Conservation (phyloP, 139 green algal genomes). For the Micractinium conductrix region DNA sequence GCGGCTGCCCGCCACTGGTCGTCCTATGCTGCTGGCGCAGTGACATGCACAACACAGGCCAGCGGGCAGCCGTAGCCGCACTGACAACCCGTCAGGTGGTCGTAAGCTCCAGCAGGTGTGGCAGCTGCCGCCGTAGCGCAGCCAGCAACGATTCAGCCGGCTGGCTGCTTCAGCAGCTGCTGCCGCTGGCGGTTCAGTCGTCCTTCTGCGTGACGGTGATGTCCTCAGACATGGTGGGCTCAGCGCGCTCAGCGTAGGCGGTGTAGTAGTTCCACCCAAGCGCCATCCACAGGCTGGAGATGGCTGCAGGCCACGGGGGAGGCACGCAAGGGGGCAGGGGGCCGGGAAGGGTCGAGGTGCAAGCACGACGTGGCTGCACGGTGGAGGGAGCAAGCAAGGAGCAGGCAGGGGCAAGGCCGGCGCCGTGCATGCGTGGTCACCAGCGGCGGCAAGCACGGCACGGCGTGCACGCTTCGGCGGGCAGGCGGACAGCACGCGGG, state of each 20-base stretch:
- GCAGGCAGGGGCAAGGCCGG: no score
- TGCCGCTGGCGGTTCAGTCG: conserved; percentile 13
- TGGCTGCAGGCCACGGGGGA: conserved; percentile 37
- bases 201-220: conserved; percentile 43
- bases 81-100: no score
- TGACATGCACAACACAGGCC: no score
- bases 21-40: no score
- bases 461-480: no score
- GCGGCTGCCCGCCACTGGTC: no score
- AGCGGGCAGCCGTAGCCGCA: no score
- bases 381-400: not conserved
- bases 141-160: not conserved
- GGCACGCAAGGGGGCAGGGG: not conserved
- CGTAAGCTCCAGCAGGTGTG: no score
- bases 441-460: no score
- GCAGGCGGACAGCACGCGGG: no score
- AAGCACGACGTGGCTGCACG: not conserved
- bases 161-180: not conserved
- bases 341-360: not conserved
- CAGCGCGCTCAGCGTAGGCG: conserved; percentile 12
- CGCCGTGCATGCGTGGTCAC: no score
- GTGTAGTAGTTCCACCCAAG: conserved; percentile 82
- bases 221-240: conserved; percentile 62
- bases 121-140: no score
- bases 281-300: conserved; percentile 77